A percentile compares a stretch with the other conserved stretches of the same genome.
Evolutionary conservation across 31 red algal species (phyloP).

Genomic region (Porphyra umbilicalis): DNA sequence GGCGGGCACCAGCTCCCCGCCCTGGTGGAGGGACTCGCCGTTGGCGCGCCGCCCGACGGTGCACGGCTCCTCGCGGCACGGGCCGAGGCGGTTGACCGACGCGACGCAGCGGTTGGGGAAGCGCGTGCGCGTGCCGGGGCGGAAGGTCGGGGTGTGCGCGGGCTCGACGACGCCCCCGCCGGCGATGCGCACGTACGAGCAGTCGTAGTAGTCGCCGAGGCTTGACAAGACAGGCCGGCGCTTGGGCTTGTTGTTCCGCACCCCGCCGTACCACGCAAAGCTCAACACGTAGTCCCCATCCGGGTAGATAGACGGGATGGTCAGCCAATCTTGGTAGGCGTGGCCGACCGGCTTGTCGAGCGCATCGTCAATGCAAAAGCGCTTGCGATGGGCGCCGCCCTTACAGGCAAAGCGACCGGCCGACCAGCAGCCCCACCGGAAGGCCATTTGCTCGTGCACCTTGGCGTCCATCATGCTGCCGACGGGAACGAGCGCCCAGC

Average conservation of each 20-base stretch:
- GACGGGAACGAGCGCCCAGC: slow-evolving; percentile 12
- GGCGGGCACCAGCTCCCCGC: background rate
- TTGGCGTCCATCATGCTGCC: background rate
- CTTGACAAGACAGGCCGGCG: background rate
- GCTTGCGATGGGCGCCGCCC: background rate
- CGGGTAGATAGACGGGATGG: slow-evolving; percentile 23
- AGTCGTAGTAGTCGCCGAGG: background rate
- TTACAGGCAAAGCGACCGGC: slow-evolving; percentile 7
- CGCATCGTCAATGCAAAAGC: background rate
- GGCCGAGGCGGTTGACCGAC: background rate
- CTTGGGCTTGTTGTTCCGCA: background rate
- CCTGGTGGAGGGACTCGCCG: background rate
- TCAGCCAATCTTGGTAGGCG: slow-evolving; percentile 20
- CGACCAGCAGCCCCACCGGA: slow-evolving; percentile 20
- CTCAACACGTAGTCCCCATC: slow-evolving; percentile 41
- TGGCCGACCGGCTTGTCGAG: background rate
- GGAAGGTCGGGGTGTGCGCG: background rate
- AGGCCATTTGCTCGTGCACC: slow-evolving; percentile 9
- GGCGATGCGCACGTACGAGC: background rate
- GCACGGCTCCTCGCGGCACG: background rate
- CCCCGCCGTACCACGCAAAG: background rate
- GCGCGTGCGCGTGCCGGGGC: background rate
- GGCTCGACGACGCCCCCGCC: background rate
- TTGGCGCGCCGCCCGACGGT: background rate
- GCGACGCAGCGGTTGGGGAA: background rate